These are phyloP conservation scores for Pichia manshurica DNA, from an alignment of 805 yeast species.

Conservation along the genomic window DNA sequence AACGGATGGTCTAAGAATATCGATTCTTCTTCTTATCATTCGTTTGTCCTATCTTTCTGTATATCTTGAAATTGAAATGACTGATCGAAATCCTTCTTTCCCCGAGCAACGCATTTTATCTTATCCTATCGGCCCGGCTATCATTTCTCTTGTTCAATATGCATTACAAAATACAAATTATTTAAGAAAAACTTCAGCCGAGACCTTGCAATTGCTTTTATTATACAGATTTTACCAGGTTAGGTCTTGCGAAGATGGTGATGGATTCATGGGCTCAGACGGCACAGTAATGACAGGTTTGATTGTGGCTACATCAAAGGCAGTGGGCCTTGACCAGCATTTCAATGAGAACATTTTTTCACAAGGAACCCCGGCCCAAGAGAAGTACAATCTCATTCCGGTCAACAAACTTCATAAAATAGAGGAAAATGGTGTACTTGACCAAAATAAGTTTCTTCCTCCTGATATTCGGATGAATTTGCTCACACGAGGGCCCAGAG, in stretches of 20 bases:
- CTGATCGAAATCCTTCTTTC: neutral
- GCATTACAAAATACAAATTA: slow-evolving; percentile 37
- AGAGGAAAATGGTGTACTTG: neutral
- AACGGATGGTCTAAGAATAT: slow-evolving; percentile 22
- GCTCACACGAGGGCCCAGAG: slow-evolving; percentile 6
- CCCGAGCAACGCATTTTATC: slow-evolving; percentile 15
- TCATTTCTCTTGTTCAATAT: slow-evolving; percentile 33
- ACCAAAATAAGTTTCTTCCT: neutral
- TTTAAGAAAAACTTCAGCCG: slow-evolving; percentile 35
- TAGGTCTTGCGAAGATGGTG: slow-evolving; percentile 46
- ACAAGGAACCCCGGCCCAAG: neutral
- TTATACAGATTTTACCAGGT: slow-evolving; percentile 36
- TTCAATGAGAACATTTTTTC: slow-evolving; percentile 6
- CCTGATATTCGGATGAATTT: slow-evolving; percentile 8
- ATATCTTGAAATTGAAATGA: slow-evolving; percentile 17
- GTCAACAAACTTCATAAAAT: neutral
- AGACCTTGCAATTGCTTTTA: slow-evolving; percentile 39
- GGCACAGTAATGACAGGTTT: slow-evolving; percentile 34
- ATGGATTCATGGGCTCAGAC: slow-evolving; percentile 40
- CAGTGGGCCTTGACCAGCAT: slow-evolving; percentile 43
- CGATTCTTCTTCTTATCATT: slow-evolving; percentile 25
- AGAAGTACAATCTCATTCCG: neutral
- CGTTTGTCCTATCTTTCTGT: slow-evolving; percentile 26
- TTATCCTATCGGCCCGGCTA: slow-evolving; percentile 37
- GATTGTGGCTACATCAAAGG: slow-evolving; percentile 35